Base-by-base conservation (phyloP, 805 yeast genomes). In the Wickerhamomyces chambardii region DNA sequence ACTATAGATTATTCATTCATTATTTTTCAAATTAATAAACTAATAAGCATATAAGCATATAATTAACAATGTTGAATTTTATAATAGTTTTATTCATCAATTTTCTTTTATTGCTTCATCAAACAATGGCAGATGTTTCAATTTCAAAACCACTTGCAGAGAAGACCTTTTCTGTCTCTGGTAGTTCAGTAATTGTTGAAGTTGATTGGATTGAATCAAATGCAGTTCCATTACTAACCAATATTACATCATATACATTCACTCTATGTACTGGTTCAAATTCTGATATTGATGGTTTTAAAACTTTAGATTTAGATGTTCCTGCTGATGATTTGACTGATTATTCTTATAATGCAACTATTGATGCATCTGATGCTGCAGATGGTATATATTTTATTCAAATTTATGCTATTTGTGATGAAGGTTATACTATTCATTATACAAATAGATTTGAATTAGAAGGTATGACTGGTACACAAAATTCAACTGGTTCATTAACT, bases 371-470 rank as follows among this genome's bases (percentile, higher is more conserved):
- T 17, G 49, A 50, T 10, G 80, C 74, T 27, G 75, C 75, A 3
- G 55, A 68, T 49, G 98, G 98, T 22, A 57, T 58, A 39, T 90
- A 73, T 58, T 84, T 63, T 55, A 55, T 90, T 43, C 97, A 90
- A 61, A 54, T 87, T 24, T 71, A 67, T 42, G 37, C 44, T 10
- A 38, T 54, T 2, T 41, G 54, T 8, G 45, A 49, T 6, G 74
- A 72, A 25, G 22, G 22, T 19, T 64, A 60, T 47, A 68, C 85
- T 2, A 74, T 75, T 44, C 82, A 78, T 51, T 85, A 85, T 56
- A 54, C 87, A 5, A 66, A 70, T 28, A 64, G 95, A 48, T 81
- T 89, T 61, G 40, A 54, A 19, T 61, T 90, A 40, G 54, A 65
- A 0, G 86, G 79, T 10, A 83, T 90, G 94, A 59, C 76, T 0